A percentile compares a stretch with the other conserved stretches of the same genome.
phyloP scores from a whole-genome alignment of 2,329 filamentous ascomycete species.

The Periconia digitata region DNA sequence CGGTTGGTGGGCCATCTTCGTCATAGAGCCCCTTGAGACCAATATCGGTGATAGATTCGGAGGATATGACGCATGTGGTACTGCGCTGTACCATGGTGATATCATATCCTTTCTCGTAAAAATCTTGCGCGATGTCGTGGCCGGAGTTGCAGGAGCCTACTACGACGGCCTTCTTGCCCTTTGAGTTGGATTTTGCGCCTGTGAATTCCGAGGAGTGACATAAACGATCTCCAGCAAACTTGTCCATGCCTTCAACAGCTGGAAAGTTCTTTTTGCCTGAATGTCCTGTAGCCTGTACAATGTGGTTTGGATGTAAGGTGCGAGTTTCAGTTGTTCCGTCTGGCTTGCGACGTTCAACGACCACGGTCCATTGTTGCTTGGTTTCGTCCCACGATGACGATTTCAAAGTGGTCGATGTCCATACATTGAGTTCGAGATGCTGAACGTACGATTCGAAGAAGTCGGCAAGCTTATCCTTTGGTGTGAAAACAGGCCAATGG shows the following conservation, averaged over 20 bases:
- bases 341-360: slow-evolving; percentile 25
- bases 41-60: slow-evolving; percentile 26
- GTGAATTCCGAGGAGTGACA: slow-evolving; percentile 36
- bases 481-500: slow-evolving; percentile 36
- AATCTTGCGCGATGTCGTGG: slow-evolving; percentile 54
- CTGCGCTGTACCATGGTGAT: slow-evolving; percentile 52
- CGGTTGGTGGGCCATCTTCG: slow-evolving; percentile 27
- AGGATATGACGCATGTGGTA: slow-evolving; percentile 43
- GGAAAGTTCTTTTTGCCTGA: slow-evolving; percentile 38
- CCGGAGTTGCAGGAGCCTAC: slow-evolving; percentile 53
- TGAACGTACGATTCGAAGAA: slow-evolving; percentile 43
- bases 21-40: slow-evolving; percentile 33
- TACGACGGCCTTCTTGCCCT: slow-evolving; percentile 49
- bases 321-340: slow-evolving; percentile 24
- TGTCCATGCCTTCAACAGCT: slow-evolving; percentile 29
- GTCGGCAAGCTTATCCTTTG: slow-evolving; percentile 41
- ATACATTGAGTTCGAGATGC: slow-evolving; percentile 43
- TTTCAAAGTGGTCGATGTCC: slow-evolving; percentile 41
- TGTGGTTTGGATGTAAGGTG: slow-evolving; percentile 31
- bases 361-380: slow-evolving; percentile 42
- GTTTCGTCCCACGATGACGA: slow-evolving; percentile 43
- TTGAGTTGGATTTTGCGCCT: slow-evolving; percentile 33
- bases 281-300: slow-evolving; percentile 34
- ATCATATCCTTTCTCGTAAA: slow-evolving; percentile 45
- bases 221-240: slow-evolving; percentile 42